Conservation (phyloP, 257 asterid genomes). For the Linaria vulgaris region DNA sequence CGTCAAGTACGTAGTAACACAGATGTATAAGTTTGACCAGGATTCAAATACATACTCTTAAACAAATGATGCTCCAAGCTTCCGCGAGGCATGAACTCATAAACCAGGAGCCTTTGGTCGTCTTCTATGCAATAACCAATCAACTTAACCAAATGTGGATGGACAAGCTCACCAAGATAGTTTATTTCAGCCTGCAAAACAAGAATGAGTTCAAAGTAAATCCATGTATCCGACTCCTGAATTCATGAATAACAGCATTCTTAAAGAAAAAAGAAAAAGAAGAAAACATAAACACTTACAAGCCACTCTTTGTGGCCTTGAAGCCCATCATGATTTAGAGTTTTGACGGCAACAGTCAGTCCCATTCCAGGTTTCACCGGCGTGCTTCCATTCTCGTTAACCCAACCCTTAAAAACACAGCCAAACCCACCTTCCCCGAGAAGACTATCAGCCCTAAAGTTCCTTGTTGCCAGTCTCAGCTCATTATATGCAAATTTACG, state of each 20-base stretch:
- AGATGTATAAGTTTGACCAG: background rate
- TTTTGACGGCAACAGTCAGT: conserved; percentile 79
- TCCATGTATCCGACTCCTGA: background rate
- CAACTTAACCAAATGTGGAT: conserved; percentile 72
- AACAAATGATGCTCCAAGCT: conserved; percentile 95
- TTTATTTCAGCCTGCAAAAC: conserved; percentile 72
- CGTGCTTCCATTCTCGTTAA: conserved; percentile 57
- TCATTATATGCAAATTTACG: conserved; percentile 67
- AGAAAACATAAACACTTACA: conserved; percentile 49
- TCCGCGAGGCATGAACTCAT: conserved; percentile 89
- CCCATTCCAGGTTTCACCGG: conserved; percentile 82
- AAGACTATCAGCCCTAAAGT: conserved; percentile 67
- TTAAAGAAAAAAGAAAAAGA: conserved; percentile 12
- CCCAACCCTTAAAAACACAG: conserved; percentile 88
- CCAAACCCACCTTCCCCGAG: conserved; percentile 96
- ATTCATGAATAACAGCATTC: conserved; percentile 3
- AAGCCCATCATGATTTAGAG: conserved; percentile 77
- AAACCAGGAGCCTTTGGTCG: conserved; percentile 77
- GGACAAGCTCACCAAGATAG: conserved; percentile 79
- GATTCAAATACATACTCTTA: conserved; percentile 51
- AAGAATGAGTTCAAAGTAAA: conserved; percentile 16
- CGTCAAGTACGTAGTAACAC: background rate
- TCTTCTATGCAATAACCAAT: conserved; percentile 88
- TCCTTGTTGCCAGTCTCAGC: conserved; percentile 66
- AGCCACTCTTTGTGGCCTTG: conserved; percentile 98